Evolutionary conservation across 1,139 yeast species (phyloP).

Genomic region (Keqinozyma sinolaborantium): DNA sequence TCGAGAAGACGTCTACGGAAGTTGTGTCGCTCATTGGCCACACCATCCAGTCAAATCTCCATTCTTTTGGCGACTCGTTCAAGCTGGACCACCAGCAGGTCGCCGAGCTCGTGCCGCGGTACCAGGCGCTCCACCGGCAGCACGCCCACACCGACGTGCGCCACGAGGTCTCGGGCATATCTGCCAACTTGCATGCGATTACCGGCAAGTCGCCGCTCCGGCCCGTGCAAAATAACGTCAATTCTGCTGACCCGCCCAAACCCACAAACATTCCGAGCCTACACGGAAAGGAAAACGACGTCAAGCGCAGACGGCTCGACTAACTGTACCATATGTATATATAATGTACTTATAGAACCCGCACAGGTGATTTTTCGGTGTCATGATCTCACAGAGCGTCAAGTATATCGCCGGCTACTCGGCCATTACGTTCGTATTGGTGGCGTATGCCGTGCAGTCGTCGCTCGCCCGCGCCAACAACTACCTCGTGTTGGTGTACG

Average conservation of each 20-base stretch:
- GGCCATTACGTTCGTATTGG: conserved; percentile 18
- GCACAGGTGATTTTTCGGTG: conserved; percentile 1
- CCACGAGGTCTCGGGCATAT: background rate
- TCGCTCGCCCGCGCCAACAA: conserved; percentile 25
- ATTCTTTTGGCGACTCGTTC: conserved; percentile 3
- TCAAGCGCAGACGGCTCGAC: conserved; percentile 13
- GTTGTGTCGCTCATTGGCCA: conserved; percentile 6
- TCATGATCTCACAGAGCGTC: conserved; percentile 7
- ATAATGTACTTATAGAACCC: background rate
- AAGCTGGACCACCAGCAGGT: conserved; percentile 2
- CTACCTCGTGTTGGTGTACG: conserved; percentile 24
- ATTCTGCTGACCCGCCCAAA: conserved; percentile 5
- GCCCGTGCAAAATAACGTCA: background rate
- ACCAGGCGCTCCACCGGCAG: background rate
- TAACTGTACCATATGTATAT: conserved; percentile 2
- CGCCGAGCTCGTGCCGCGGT: background rate
- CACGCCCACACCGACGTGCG: background rate
- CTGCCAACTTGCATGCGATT: background rate
- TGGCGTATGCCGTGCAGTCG: conserved; percentile 24
- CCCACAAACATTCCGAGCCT: conserved; percentile 7
- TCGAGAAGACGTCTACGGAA: conserved; percentile 7
- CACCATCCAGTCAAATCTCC: conserved; percentile 5
- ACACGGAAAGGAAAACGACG: conserved; percentile 12
- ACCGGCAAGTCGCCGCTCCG: background rate
- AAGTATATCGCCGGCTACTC: conserved; percentile 25